Conservation (phyloP, 2,329 filamentous ascomycete genomes). For the Apiospora kogelbergensis region DNA sequence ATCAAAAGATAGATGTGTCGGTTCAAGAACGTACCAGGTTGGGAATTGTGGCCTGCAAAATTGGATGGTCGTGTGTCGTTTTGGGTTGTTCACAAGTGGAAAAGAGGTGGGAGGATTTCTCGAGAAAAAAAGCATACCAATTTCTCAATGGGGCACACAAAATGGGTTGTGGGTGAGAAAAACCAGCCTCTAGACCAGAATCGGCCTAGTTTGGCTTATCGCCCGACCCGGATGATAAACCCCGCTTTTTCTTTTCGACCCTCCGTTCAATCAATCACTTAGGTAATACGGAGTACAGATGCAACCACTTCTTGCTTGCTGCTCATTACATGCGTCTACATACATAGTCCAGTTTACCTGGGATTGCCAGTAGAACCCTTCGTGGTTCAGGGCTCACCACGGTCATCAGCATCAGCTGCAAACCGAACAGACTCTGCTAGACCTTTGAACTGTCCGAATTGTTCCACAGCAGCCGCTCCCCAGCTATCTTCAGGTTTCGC, state of each 20-base stretch:
- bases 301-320: not conserved
- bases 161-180: slow-evolving; percentile 12
- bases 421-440: slow-evolving; percentile 22
- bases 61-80: slow-evolving; percentile 35
- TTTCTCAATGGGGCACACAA: slow-evolving; percentile 20
- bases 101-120: slow-evolving; percentile 12
- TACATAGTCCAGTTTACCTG: not conserved
- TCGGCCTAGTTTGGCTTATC: not conserved
- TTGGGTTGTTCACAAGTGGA: slow-evolving; percentile 23
- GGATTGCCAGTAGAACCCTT: not conserved
- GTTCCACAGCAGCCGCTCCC: slow-evolving; percentile 26
- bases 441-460: slow-evolving; percentile 23
- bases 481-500: slow-evolving; percentile 23
- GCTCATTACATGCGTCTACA: not conserved
- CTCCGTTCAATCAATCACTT: not conserved
- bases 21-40: slow-evolving; percentile 32
- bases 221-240: not conserved
- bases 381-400: not conserved
- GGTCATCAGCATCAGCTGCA: slow-evolving; percentile 7
- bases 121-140: slow-evolving; percentile 18
- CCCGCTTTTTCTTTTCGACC: not conserved
- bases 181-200: not conserved
- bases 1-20: slow-evolving; percentile 3
- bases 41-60: slow-evolving; percentile 34
- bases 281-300: too few relatives aligned